Evolutionary conservation across 805 yeast species (phyloP).

Genomic region (Wickerhamomyces strasburgensis): DNA sequence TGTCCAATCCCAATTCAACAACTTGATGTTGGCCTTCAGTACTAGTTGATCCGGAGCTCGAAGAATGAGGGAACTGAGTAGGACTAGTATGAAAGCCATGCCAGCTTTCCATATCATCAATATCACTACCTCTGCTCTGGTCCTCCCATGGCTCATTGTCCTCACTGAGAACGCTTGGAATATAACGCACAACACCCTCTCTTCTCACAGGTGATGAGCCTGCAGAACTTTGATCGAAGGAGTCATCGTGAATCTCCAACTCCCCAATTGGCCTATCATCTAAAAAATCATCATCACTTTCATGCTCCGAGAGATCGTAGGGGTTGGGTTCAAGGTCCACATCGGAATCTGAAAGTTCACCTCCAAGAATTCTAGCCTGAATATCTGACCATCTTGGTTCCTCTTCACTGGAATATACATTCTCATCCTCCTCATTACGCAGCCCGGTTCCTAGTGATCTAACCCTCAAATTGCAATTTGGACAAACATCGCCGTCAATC

Average conservation of each 20-base stretch:
- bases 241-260: constrained; percentile 4
- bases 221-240: constrained; percentile 6
- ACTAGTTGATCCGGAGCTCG: too few species aligned
- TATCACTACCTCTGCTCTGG: neutral
- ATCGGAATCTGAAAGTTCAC: neutral
- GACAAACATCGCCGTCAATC: constrained; percentile 59
- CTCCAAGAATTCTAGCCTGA: neutral
- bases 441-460: constrained; percentile 10
- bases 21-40: too few species aligned
- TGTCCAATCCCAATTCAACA: too few species aligned
- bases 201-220: constrained; percentile 17
- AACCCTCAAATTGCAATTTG: constrained; percentile 60
- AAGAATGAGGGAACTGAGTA: neutral
- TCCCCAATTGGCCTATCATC: constrained; percentile 15
- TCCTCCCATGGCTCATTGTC: too few species aligned
- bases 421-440: neutral
- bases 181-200: neutral
- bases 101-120: constrained; percentile 5
- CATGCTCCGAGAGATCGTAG: constrained; percentile 1
- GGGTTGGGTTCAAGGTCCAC: neutral
- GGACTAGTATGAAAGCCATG: constrained; percentile 1
- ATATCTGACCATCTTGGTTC: neutral
- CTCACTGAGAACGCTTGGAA: too few species aligned
- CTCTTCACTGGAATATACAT: neutral
- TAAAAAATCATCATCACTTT: constrained; percentile 13